Base-by-base conservation (phyloP, 768 basidiomycete species). In the Hygrocybe coccinea region DNA sequence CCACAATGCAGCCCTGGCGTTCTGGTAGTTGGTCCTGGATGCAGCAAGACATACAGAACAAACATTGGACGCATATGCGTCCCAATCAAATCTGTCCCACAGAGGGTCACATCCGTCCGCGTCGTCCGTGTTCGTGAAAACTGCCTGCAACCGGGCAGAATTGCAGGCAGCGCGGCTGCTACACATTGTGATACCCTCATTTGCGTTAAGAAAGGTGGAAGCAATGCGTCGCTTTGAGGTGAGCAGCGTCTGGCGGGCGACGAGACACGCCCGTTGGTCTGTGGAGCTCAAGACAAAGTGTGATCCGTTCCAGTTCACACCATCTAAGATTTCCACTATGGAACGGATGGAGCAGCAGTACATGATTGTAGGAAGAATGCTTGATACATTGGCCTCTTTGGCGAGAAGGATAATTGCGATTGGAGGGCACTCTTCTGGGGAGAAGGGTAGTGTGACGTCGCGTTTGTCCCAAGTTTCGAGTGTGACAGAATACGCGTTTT, bases 61-160 rank as follows among this genome's bases (percentile, higher is more conserved):
- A 6, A 45, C 52, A 11, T 15, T 10, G 8, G 8, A 10, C 21
- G 38, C 52, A 44, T 38, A 53, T 11, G 5, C 10, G 10, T 53
- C 52, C 52, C 52, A 53, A 33, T 53, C 52, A 33, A 53, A 43
- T 11, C 52, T 7, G 10, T 43, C 43, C 52, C 39, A 43, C 15
- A 53, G 43, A 14, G 52, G 52, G 24, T 43, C 43, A 24, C 39
- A 45, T n/a, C 25, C 22, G 15, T 53, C 19, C 15, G n/a, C 38
- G n/a, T 43, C 38, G 25, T 53, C 52, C 24, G 22, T 38, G 22
- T 45, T 45, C 24, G 38, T 29, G 24, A 24, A 43, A 5, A 53
- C 9, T 2, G 22, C 39, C n/a, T 17, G 29, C 15, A 53, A 25
- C 17, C 52, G 37, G n/a, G 38, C 38, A 7, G 43, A 22, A 17